Conservation (phyloP, 2,329 filamentous ascomycete species). For the Fusarium verticillioides region DNA sequence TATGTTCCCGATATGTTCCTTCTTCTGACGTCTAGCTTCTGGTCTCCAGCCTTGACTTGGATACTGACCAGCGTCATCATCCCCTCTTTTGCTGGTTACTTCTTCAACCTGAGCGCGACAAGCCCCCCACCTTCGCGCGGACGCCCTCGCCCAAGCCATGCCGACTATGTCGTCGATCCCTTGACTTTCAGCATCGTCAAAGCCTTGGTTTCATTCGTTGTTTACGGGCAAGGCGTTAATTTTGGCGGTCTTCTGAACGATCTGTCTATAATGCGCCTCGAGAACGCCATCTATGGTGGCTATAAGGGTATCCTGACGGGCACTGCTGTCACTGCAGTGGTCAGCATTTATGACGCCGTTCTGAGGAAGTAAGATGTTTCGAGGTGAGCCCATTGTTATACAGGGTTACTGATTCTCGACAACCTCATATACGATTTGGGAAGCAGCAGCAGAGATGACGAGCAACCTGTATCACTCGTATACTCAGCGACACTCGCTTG, state of each 20-base stretch:
- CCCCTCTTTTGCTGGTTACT: slow-evolving; percentile 81
- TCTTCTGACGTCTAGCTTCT: slow-evolving; percentile 81
- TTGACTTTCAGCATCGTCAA: slow-evolving; percentile 91
- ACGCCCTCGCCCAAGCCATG: slow-evolving; percentile 52
- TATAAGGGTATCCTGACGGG: slow-evolving; percentile 77
- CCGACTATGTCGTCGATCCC: slow-evolving; percentile 78
- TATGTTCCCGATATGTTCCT: slow-evolving; percentile 84
- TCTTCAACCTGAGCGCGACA: slow-evolving; percentile 83
- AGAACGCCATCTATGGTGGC: slow-evolving; percentile 75
- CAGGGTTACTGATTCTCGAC: not conserved
- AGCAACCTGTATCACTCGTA: slow-evolving; percentile 1
- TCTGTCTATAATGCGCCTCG: slow-evolving; percentile 70
- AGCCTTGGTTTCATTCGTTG: slow-evolving; percentile 81
- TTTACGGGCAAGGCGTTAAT: slow-evolving; percentile 76
- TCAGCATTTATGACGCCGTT: slow-evolving; percentile 82
- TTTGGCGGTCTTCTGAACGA: slow-evolving; percentile 71
- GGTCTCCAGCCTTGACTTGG: slow-evolving; percentile 85
- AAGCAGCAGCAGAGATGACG: not conserved
- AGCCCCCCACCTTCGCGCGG: slow-evolving; percentile 55
- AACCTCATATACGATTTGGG: not conserved
- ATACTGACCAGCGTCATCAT: slow-evolving; percentile 75
- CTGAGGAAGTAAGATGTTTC: slow-evolving; percentile 69
- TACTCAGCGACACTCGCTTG: not conserved
- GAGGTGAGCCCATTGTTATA: not conserved
- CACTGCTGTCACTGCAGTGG: slow-evolving; percentile 72